Evolutionary conservation across 2,329 filamentous ascomycete genomes (phyloP), one percentile per base, ranked within the genome.

Genomic region (Exophiala sp.): DNA sequence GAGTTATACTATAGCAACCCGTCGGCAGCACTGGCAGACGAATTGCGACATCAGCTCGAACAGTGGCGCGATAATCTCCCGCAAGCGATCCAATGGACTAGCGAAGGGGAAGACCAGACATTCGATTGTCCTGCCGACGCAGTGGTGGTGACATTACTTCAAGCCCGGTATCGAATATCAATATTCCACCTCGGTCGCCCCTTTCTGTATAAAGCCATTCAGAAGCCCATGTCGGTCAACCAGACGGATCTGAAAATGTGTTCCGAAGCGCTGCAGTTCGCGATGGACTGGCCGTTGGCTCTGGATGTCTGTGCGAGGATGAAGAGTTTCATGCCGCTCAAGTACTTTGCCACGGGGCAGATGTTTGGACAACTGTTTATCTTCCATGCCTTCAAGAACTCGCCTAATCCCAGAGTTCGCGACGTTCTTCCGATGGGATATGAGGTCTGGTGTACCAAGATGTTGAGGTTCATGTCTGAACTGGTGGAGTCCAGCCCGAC

Each of bases 1-100:
- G 68, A 48, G 66, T 68, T 78, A 22, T 71, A 74, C 45, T 71
- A 77, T 54, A 75, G 68, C 41, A 62, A 76, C 27, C 68, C 67
- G 67, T 35, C 66, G 61, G 19, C 73, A 11, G 69, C 69, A 6
- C 65, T 79, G 43, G 75, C 73, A 18, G 64, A 70, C 24, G 76
- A 79, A 60, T 71, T 78, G 51, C 69, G 73, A 43, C 74, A 78
- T 60, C 76, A 79, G 61, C 70, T 78, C 14, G 74, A 77, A 58
- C 74, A 77, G 60, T 79, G 76, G 76, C 73, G 74, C 21, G 65
- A 62, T 3, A 76, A 77, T 46, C 70, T 78, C 11, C 75, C 76
- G 8, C 55, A 68, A 13, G 63, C 69, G 6, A 67, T 77, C 14
- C 72, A 75, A 49, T 76, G 75, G 53, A 61, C 66, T 11, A 68